phyloP scores from a whole-genome alignment of 768 basidiomycete species.

The Tulasnella sp. region DNA sequence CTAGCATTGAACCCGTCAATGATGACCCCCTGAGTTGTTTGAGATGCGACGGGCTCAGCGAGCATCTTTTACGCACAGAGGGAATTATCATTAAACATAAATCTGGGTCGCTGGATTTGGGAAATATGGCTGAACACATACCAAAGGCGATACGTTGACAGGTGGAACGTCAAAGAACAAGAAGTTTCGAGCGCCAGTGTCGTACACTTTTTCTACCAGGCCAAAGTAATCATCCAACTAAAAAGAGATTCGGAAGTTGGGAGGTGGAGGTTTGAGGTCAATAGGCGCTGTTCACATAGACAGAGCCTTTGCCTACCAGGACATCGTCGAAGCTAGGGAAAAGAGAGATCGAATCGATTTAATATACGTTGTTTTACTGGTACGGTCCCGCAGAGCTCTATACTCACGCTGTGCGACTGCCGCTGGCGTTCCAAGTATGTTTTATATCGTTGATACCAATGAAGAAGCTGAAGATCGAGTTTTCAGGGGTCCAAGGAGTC shows the following conservation, averaged over 20 bases:
- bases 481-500: conserved; percentile 45
- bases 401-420: too few relatives aligned
- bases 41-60: too few relatives aligned
- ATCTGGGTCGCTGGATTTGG: too few relatives aligned
- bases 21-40: too few relatives aligned
- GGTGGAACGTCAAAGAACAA: conserved; percentile 55
- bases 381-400: too few relatives aligned
- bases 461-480: conserved; percentile 55
- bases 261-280: neutral
- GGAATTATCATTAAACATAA: too few relatives aligned
- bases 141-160: conserved; percentile 46
- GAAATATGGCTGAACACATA: too few relatives aligned
- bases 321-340: neutral
- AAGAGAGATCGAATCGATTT: neutral
- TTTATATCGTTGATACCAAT: conserved; percentile 64
- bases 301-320: neutral
- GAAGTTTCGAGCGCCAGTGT: conserved; percentile 49
- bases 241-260: neutral
- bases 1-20: too few relatives aligned
- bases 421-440: neutral
- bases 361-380: too few relatives aligned
- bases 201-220: conserved; percentile 29
- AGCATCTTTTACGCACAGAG: too few relatives aligned
- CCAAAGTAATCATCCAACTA: conserved; percentile 39
- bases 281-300: neutral